Conservation (phyloP, 2,329 filamentous ascomycete species). For the Stromatinia cepivora region DNA sequence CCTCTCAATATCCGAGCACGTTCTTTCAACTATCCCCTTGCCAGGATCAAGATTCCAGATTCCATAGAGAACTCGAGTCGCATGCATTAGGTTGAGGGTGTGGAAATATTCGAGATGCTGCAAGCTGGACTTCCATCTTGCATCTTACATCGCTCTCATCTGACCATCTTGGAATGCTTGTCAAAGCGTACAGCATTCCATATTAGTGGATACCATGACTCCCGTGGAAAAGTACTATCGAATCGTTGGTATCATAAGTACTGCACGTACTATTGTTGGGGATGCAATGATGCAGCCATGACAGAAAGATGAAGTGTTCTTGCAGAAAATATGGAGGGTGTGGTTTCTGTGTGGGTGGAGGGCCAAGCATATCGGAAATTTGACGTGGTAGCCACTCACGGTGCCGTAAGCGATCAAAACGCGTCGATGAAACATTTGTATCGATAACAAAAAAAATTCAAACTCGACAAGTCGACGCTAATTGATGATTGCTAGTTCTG, state of each 20-base stretch:
- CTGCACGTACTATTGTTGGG: neutral
- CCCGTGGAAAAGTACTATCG: neutral
- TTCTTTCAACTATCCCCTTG: neutral
- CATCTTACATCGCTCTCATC: constrained; percentile 5
- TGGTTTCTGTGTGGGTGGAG: neutral
- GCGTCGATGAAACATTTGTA: neutral
- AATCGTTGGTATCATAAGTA: neutral
- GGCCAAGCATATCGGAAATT: neutral
- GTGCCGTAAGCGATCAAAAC: neutral
- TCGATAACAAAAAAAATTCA: neutral
- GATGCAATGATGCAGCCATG: constrained; percentile 11
- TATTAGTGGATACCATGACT: neutral
- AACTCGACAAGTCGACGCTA: neutral
- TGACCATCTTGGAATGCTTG: neutral
- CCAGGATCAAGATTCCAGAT: neutral
- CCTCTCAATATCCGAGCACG: neutral
- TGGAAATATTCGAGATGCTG: neutral
- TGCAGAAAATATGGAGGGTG: constrained; percentile 20
- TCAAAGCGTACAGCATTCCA: neutral
- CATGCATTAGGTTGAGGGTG: neutral
- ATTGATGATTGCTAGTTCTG: neutral
- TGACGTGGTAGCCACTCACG: neutral
- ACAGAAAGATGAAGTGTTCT: constrained; percentile 20
- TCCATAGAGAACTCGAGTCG: neutral
- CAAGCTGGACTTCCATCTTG: constrained; percentile 9